These are phyloP conservation scores for Lathyrus tuberosus DNA, from an alignment of 306 rosid species.

Conservation along the genomic window DNA sequence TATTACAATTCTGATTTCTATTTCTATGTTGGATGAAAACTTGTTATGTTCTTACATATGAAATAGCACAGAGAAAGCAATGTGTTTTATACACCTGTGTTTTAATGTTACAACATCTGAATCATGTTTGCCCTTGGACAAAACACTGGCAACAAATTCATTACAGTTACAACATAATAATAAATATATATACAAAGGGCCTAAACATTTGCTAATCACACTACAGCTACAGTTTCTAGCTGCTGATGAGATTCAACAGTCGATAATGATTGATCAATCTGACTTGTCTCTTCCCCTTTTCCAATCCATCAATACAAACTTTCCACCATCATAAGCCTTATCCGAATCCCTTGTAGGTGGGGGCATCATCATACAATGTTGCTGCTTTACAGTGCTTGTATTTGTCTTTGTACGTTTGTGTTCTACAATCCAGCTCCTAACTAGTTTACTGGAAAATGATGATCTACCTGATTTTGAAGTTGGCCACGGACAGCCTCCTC, in stretches of 20 bases:
- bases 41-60: background rate
- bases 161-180: slow-evolving; percentile 46
- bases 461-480: slow-evolving; percentile 86
- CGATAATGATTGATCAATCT: slow-evolving; percentile 47
- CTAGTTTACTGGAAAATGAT: slow-evolving; percentile 63
- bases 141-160: slow-evolving; percentile 47
- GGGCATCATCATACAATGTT: slow-evolving; percentile 79
- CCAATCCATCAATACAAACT: slow-evolving; percentile 71
- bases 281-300: slow-evolving; percentile 68
- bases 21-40: slow-evolving; percentile 7
- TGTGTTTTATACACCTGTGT: slow-evolving; percentile 59
- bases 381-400: slow-evolving; percentile 57
- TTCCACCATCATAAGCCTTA: slow-evolving; percentile 59
- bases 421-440: slow-evolving; percentile 56
- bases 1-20: background rate
- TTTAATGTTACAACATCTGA: slow-evolving; percentile 68
- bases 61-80: slow-evolving; percentile 41
- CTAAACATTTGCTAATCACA: slow-evolving; percentile 47
- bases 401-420: slow-evolving; percentile 57
- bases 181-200: slow-evolving; percentile 65
- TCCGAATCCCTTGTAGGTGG: slow-evolving; percentile 64
- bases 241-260: slow-evolving; percentile 38
- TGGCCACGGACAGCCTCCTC: slow-evolving; percentile 61
- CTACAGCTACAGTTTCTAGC: slow-evolving; percentile 45
- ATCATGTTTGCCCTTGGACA: slow-evolving; percentile 48